Conservation (phyloP, 257 asterid genomes). For the Linderniella brevidens region DNA sequence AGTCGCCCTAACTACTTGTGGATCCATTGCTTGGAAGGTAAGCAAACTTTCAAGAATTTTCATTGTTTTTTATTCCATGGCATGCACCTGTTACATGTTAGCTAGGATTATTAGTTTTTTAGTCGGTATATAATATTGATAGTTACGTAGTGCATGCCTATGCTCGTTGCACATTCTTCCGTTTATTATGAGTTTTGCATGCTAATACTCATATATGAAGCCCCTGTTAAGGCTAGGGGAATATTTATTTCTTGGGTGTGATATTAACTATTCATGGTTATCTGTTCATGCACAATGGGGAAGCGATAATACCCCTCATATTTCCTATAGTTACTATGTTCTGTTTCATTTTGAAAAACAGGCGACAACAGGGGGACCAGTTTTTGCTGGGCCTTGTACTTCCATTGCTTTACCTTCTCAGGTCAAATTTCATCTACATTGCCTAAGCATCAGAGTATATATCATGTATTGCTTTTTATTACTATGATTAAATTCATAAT, state of each 20-base stretch:
- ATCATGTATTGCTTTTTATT: conserved; percentile 2
- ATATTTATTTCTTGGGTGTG: too few species aligned
- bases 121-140: too few species aligned
- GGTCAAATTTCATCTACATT: conserved; percentile 25
- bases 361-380: conserved; percentile 77
- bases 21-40: conserved; percentile 76
- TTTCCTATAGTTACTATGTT: not conserved
- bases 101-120: not conserved
- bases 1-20: conserved; percentile 30
- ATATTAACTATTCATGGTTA: conserved; percentile 1
- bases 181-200: too few species aligned
- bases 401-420: conserved; percentile 49
- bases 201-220: too few species aligned
- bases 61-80: not conserved
- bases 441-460: not conserved
- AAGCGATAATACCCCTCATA: not conserved
- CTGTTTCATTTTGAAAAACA: conserved; percentile 16
- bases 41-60: conserved; percentile 8
- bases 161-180: too few species aligned
- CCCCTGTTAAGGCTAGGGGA: too few species aligned
- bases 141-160: too few species aligned
- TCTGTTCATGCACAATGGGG: not conserved
- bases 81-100: conserved; percentile 1
- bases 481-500: conserved; percentile 1
- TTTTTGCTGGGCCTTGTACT: conserved; percentile 79